Percentiles rank a stretch among this genome's conserved stretches.
These are phyloP conservation scores for Xylona heveae DNA, from an alignment of 495 filamentous ascomycete species.

Conservation along the genomic window DNA sequence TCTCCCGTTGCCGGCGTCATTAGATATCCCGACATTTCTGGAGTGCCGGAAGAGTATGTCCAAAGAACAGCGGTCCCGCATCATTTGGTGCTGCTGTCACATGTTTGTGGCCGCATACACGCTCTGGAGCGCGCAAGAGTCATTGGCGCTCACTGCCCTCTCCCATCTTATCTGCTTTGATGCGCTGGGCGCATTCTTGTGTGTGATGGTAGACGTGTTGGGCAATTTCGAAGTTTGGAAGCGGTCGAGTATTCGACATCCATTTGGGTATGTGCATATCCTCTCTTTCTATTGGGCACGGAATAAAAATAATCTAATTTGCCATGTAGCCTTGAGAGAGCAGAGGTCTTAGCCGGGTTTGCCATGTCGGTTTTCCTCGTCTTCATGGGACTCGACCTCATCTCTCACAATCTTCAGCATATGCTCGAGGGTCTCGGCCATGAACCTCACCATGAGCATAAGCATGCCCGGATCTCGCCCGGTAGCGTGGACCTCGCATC, in stretches of 20 bases:
- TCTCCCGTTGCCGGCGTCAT: conserved; percentile 72
- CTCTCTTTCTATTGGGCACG: neutral
- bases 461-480: conserved; percentile 43
- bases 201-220: conserved; percentile 78
- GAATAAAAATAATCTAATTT: neutral
- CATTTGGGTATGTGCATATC: conserved; percentile 40
- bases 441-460: conserved; percentile 47
- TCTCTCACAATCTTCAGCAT: conserved; percentile 83
- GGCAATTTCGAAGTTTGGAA: conserved; percentile 95
- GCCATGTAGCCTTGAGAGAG: conserved; percentile 45
- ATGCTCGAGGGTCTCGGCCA: conserved; percentile 42
- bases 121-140: conserved; percentile 65
- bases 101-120: conserved; percentile 60
- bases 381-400: conserved; percentile 90
- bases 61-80: conserved; percentile 55
- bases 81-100: conserved; percentile 83
- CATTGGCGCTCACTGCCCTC: conserved; percentile 79
- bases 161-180: conserved; percentile 91
- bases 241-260: conserved; percentile 74
- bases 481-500: conserved; percentile 67
- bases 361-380: conserved; percentile 86
- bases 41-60: conserved; percentile 79
- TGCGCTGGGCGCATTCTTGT: conserved; percentile 78
- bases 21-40: conserved; percentile 76
- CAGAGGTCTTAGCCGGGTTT: conserved; percentile 90